These are phyloP conservation scores for Aspergillus nidulans DNA, from an alignment of 495 filamentous ascomycete genomes.

Conservation along the genomic window DNA sequence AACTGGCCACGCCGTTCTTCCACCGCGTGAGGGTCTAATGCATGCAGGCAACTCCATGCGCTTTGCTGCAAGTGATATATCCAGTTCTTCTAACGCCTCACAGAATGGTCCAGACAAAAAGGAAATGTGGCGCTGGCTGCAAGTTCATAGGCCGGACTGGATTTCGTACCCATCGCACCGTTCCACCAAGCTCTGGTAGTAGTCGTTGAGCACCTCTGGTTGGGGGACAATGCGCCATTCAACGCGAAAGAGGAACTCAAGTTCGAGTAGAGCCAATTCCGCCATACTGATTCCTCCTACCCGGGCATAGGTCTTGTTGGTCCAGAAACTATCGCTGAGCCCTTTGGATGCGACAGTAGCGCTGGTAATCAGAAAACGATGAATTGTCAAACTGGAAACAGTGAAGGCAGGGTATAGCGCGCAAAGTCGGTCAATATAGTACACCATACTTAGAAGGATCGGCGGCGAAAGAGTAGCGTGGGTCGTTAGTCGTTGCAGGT, in stretches of 20 bases:
- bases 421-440: conserved; percentile 96
- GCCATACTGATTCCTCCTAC: conserved; percentile 86
- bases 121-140: background rate
- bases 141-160: conserved; percentile 23
- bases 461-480: conserved; percentile 92
- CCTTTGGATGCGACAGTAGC: conserved; percentile 96
- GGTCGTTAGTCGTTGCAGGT: conserved; percentile 84
- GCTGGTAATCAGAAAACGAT: conserved; percentile 92
- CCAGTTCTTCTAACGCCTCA: background rate
- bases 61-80: conserved; percentile 14
- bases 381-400: conserved; percentile 89
- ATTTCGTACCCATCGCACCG: conserved; percentile 58
- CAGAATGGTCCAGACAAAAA: background rate
- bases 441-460: conserved; percentile 98
- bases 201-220: conserved; percentile 86
- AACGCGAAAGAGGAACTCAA: conserved; percentile 86
- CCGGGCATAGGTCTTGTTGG: conserved; percentile 89
- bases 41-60: conserved; percentile 15
- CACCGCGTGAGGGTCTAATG: conserved; percentile 7
- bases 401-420: conserved; percentile 88
- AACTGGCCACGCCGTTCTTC: background rate
- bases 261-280: conserved; percentile 86
- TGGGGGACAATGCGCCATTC: conserved; percentile 97
- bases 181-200: conserved; percentile 83
- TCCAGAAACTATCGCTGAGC: conserved; percentile 95